phyloP scores from a whole-genome alignment of 257 asterid genomes.

The Leonotis leonurus region DNA sequence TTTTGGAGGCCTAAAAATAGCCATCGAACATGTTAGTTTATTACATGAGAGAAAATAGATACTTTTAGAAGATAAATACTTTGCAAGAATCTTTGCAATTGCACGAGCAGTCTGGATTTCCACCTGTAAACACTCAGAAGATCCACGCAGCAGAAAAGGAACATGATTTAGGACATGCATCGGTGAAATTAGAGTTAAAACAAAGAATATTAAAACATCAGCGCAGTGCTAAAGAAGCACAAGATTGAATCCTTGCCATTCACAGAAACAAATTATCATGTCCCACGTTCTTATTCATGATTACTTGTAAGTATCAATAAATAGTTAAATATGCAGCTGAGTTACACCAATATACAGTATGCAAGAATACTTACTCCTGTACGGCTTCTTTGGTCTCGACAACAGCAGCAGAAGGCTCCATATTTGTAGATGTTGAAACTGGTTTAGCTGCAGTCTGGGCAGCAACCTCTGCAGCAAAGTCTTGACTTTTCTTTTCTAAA shows the following conservation, averaged over 20 bases:
- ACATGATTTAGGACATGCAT: too few relatives aligned
- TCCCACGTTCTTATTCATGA: too few relatives aligned
- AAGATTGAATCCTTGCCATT: background rate
- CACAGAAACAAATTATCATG: background rate
- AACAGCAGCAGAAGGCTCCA: conserved; percentile 39
- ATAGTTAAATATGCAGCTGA: conserved; percentile 8
- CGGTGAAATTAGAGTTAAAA: too few relatives aligned
- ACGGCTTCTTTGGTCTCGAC: conserved; percentile 43
- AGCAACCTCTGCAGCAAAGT: conserved; percentile 98
- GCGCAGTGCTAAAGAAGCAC: background rate
- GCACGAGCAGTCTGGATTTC: background rate
- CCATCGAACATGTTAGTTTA: conserved; percentile 2
- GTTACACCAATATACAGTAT: background rate
- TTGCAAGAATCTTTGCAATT: too few relatives aligned
- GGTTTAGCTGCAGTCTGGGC: conserved; percentile 84
- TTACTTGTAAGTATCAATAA: too few relatives aligned
- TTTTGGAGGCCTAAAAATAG: conserved; percentile 46
- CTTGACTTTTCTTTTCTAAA: conserved; percentile 84
- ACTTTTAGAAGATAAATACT: background rate
- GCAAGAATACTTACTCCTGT: conserved; percentile 58
- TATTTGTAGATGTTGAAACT: conserved; percentile 36
- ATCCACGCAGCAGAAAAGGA: too few relatives aligned
- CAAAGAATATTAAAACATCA: too few relatives aligned
- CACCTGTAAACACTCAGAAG: too few relatives aligned
- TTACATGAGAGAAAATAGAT: background rate